These are phyloP conservation scores for Triadica sebifera DNA, from an alignment of 345 rosid species.

Conservation along the genomic window DNA sequence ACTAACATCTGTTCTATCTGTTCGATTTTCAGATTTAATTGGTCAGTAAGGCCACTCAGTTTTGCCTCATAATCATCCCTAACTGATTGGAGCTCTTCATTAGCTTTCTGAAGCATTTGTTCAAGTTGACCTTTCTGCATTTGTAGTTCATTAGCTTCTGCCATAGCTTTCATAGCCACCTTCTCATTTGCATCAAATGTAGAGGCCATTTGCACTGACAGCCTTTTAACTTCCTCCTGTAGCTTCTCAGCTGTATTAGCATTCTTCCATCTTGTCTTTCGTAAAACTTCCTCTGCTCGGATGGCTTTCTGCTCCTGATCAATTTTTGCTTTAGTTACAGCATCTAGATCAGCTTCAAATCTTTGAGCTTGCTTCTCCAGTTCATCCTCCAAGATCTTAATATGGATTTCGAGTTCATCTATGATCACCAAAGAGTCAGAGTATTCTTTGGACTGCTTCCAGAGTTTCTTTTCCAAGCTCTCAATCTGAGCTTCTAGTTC, in stretches of 20 bases:
- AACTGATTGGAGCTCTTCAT: constrained; percentile 47
- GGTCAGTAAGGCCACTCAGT: constrained; percentile 43
- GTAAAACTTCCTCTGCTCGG: constrained; percentile 72
- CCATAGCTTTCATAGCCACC: constrained; percentile 69
- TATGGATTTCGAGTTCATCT: constrained; percentile 46
- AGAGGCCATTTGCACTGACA: constrained; percentile 73
- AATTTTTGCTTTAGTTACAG: constrained; percentile 47
- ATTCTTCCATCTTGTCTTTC: constrained; percentile 63
- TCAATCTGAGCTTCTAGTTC: constrained; percentile 29
- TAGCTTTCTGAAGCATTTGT: constrained; percentile 57
- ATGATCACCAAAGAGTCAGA: constrained; percentile 38
- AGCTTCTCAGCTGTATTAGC: constrained; percentile 72
- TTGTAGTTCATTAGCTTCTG: constrained; percentile 62
- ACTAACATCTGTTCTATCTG: constrained; percentile 43
- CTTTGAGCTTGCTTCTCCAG: constrained; percentile 52
- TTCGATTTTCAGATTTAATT: constrained; percentile 39
- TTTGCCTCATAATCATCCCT: constrained; percentile 52
- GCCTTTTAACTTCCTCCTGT: constrained; percentile 74
- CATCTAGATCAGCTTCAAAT: constrained; percentile 64
- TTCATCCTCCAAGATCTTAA: constrained; percentile 65
- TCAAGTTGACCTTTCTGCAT: constrained; percentile 59
- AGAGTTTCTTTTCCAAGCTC: constrained; percentile 27
- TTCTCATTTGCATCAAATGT: constrained; percentile 75
- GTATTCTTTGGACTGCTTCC: constrained; percentile 25
- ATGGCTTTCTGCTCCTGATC: constrained; percentile 88